Evolutionary conservation across 169 alveolate species (phyloP).

Genomic region (Miamiensis avidus): DNA sequence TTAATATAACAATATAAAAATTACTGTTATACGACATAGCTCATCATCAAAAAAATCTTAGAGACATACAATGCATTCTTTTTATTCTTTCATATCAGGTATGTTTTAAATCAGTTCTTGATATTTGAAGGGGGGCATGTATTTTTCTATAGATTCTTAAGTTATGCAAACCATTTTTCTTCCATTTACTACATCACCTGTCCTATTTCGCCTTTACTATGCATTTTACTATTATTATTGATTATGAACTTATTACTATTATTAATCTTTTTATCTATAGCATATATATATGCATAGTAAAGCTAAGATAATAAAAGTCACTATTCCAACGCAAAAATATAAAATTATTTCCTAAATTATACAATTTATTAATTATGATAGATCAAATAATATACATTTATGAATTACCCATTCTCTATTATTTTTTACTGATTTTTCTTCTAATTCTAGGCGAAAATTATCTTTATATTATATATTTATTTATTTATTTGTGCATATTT

Average conservation of each 20-base stretch:
- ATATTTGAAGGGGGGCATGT: not conserved
- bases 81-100: not conserved
- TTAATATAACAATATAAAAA: too few species aligned
- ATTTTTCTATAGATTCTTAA: not conserved
- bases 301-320: not conserved
- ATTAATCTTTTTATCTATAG: not conserved
- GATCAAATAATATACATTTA: too few species aligned
- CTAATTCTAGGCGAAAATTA: too few species aligned
- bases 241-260: too few species aligned
- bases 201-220: too few species aligned
- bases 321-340: not conserved
- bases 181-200: not conserved
- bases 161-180: not conserved
- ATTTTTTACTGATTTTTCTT: not conserved
- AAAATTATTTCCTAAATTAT: too few species aligned
- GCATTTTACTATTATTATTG: too few species aligned
- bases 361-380: too few species aligned
- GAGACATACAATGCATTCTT: not conserved
- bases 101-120: not conserved
- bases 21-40: not conserved
- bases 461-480: too few species aligned
- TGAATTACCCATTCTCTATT: not conserved
- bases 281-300: not conserved
- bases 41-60: not conserved
- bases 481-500: too few species aligned